Percentiles rank a stretch among this genome's conserved stretches.
phyloP scores from a whole-genome alignment of 129 eudicot species.

The Tanacetum coccineum region DNA sequence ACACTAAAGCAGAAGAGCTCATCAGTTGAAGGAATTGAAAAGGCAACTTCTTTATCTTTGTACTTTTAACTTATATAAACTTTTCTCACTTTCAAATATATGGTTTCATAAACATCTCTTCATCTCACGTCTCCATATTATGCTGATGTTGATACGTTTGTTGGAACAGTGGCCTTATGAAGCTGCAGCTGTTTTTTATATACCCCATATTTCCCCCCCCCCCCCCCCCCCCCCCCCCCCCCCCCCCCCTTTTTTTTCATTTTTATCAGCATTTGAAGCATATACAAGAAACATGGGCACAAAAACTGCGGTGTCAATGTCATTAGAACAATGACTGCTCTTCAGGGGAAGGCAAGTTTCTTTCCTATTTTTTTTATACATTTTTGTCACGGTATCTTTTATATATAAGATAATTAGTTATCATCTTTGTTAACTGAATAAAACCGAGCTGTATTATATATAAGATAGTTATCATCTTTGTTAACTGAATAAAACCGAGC shows the following conservation, averaged over 20 bases:
- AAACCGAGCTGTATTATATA: no score
- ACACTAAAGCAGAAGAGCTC: constrained; percentile 77
- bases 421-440: no score
- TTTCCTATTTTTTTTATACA: background rate
- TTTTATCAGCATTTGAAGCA: constrained; percentile 93
- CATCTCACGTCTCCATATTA: background rate
- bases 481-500: no score
- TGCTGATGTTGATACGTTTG: background rate
- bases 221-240: no score
- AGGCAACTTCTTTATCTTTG: constrained; percentile 25
- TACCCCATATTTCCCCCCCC: no score
- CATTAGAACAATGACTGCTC: constrained; percentile 88
- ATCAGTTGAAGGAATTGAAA: constrained; percentile 77
- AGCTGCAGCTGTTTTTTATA: constrained; percentile 91
- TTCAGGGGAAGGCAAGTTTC: constrained; percentile 75
- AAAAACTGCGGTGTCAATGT: constrained; percentile 90
- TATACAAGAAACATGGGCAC: constrained; percentile 78
- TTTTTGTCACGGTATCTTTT: background rate
- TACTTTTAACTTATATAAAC: background rate
- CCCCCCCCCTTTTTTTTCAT: no score
- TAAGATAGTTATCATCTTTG: no score
- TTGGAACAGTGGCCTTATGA: constrained; percentile 87
- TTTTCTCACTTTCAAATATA: background rate
- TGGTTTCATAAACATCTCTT: background rate
- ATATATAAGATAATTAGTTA: no score